These are phyloP conservation scores for Cynara cardunculus DNA, from an alignment of 129 eudicot species.

Conservation along the genomic window DNA sequence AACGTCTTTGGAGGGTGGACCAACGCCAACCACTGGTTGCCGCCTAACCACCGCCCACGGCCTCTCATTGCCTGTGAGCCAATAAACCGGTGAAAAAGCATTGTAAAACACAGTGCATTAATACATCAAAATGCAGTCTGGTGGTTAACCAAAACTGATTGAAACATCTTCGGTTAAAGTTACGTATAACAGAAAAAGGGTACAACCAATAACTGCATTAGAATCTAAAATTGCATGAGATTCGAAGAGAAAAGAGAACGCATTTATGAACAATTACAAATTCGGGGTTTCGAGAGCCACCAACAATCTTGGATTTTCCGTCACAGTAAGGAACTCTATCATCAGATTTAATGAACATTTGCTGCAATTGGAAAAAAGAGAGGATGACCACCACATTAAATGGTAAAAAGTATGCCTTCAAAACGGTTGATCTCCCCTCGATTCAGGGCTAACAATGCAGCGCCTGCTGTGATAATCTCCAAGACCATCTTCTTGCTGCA, in stretches of 20 bases:
- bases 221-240: constrained; percentile 14
- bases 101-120: neutral
- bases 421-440: constrained; percentile 9
- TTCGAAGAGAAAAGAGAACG: neutral
- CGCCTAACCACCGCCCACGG: neutral
- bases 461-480: constrained; percentile 20
- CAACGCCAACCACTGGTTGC: neutral
- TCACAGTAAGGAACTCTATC: constrained; percentile 29
- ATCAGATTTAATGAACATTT: constrained; percentile 17
- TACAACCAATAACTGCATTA: constrained; percentile 17
- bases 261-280: constrained; percentile 25
- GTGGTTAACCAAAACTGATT: neutral
- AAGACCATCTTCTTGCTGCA: constrained; percentile 20
- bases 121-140: neutral
- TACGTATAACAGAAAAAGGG: neutral
- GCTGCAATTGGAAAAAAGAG: constrained; percentile 23
- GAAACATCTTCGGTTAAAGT: neutral
- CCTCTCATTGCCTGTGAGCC: neutral
- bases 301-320: constrained; percentile 27
- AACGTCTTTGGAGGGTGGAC: no score
- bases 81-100: neutral
- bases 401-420: constrained; percentile 23
- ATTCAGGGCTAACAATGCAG: constrained; percentile 19
- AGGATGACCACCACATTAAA: constrained; percentile 21
- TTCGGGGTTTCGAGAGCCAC: constrained; percentile 7